These are phyloP conservation scores for Yamadazyma sp. DNA, from an alignment of 1,139 yeast species.

Conservation along the genomic window DNA sequence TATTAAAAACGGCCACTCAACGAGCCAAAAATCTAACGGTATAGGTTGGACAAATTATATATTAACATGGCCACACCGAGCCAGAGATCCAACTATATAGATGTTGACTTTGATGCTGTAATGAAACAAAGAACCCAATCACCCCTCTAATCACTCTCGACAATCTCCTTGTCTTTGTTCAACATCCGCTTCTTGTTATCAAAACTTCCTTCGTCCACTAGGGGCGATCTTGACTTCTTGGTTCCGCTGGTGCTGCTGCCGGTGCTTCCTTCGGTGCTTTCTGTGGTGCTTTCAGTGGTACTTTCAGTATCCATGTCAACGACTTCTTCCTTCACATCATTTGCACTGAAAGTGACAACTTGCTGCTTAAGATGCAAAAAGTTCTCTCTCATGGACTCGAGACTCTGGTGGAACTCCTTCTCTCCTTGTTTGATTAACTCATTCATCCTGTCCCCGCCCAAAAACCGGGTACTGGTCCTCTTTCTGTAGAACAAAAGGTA, in stretches of 20 bases:
- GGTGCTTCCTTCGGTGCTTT: conserved; percentile 15
- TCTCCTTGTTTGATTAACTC: conserved; percentile 27
- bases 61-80: too few species aligned
- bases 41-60: background rate
- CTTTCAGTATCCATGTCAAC: conserved; percentile 20
- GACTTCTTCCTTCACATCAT: conserved; percentile 12
- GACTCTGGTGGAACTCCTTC: conserved; percentile 16
- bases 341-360: conserved; percentile 19
- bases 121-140: conserved; percentile 1
- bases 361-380: conserved; percentile 18
- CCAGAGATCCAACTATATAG: background rate
- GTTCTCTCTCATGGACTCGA: conserved; percentile 14
- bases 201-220: conserved; percentile 11
- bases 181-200: conserved; percentile 14
- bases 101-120: background rate
- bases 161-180: conserved; percentile 11
- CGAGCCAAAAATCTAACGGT: conserved; percentile 18
- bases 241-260: conserved; percentile 8
- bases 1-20: conserved; percentile 45
- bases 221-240: conserved; percentile 23
- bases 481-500: conserved; percentile 82
- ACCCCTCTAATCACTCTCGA: conserved; percentile 1
- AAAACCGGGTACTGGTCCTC: conserved; percentile 31
- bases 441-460: conserved; percentile 39
- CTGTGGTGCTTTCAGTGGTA: conserved; percentile 14